These are phyloP conservation scores for Cutaneotrichosporon cyanovorans DNA, from an alignment of 1,284 basidiomycete genomes.

Conservation along the genomic window DNA sequence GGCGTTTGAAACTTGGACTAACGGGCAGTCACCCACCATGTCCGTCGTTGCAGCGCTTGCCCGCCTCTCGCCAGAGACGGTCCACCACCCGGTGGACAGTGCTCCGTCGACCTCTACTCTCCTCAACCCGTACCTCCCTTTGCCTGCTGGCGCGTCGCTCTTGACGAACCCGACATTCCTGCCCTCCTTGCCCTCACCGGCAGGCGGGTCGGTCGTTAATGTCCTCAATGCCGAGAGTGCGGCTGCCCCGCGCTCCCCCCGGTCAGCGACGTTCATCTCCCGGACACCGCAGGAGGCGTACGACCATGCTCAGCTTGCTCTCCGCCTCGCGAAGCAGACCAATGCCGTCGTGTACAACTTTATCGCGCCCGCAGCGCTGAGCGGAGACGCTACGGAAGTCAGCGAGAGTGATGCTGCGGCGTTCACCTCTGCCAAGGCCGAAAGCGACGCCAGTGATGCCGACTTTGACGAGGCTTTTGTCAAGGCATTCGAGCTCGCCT, in stretches of 20 bases:
- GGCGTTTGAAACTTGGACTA: too few species aligned
- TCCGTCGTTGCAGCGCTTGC: slow-evolving; percentile 34
- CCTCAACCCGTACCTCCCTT: slow-evolving; percentile 43
- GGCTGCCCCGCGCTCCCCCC: slow-evolving; percentile 22
- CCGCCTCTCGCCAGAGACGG: slow-evolving; percentile 30
- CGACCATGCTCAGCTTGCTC: slow-evolving; percentile 65
- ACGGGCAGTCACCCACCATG: slow-evolving; percentile 20
- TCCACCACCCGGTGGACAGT: slow-evolving; percentile 33
- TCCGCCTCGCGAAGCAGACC: slow-evolving; percentile 56
- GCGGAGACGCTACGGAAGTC: slow-evolving; percentile 50
- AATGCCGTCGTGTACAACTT: slow-evolving; percentile 68
- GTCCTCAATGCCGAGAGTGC: slow-evolving; percentile 33
- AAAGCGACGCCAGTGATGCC: slow-evolving; percentile 1
- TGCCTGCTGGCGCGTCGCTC: slow-evolving; percentile 31
- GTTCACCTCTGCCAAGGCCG: slow-evolving; percentile 48
- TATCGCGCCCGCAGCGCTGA: slow-evolving; percentile 51
- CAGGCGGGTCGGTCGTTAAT: slow-evolving; percentile 25
- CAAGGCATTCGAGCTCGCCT: slow-evolving; percentile 58
- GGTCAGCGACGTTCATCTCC: slow-evolving; percentile 56
- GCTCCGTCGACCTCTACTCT: slow-evolving; percentile 18
- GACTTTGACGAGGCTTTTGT: slow-evolving; percentile 43
- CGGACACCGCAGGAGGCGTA: slow-evolving; percentile 59
- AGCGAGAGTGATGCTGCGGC: slow-evolving; percentile 37
- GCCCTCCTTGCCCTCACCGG: slow-evolving; percentile 30
- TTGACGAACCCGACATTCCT: slow-evolving; percentile 38